These are phyloP conservation scores for Heritiera littoralis DNA, from an alignment of 345 rosid genomes.

Conservation along the genomic window DNA sequence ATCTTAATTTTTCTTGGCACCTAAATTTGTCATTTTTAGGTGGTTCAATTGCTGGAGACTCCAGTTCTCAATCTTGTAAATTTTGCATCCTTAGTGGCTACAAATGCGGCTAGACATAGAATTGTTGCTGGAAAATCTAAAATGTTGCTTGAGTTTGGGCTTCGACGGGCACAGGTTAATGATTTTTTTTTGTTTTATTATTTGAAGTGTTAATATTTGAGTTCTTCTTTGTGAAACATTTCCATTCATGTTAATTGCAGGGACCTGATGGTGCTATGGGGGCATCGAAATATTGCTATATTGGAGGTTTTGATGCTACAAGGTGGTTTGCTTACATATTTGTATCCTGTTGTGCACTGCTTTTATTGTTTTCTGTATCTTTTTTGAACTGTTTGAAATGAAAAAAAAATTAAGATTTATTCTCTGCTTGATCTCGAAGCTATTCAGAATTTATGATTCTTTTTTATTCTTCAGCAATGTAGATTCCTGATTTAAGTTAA, in stretches of 20 bases:
- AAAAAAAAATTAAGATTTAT: not conserved
- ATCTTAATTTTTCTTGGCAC: not conserved
- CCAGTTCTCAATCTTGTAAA: slow-evolving; percentile 85
- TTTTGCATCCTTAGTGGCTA: slow-evolving; percentile 87
- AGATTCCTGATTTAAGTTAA: slow-evolving; percentile 13
- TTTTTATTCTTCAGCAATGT: not conserved
- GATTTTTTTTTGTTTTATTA: slow-evolving; percentile 3
- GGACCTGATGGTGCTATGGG: slow-evolving; percentile 97
- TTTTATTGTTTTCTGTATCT: slow-evolving; percentile 1
- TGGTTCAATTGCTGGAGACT: slow-evolving; percentile 94
- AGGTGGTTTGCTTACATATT: slow-evolving; percentile 45
- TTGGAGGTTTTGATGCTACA: slow-evolving; percentile 98
- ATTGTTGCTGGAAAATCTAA: slow-evolving; percentile 93
- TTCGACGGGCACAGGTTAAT: slow-evolving; percentile 92
- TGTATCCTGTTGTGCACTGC: not conserved
- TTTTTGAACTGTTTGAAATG: not conserved
- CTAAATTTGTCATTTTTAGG: slow-evolving; percentile 42
- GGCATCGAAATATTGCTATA: slow-evolving; percentile 88
- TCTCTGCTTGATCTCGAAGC: slow-evolving; percentile 12
- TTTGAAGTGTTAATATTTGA: slow-evolving; percentile 16
- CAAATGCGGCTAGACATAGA: slow-evolving; percentile 95
- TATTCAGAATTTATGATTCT: not conserved
- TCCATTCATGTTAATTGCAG: slow-evolving; percentile 37
- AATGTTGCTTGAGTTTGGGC: slow-evolving; percentile 86
- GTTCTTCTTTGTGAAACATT: slow-evolving; percentile 24